Conservation (phyloP, 495 filamentous ascomycete genomes). For the Neurospora tetraspora region DNA sequence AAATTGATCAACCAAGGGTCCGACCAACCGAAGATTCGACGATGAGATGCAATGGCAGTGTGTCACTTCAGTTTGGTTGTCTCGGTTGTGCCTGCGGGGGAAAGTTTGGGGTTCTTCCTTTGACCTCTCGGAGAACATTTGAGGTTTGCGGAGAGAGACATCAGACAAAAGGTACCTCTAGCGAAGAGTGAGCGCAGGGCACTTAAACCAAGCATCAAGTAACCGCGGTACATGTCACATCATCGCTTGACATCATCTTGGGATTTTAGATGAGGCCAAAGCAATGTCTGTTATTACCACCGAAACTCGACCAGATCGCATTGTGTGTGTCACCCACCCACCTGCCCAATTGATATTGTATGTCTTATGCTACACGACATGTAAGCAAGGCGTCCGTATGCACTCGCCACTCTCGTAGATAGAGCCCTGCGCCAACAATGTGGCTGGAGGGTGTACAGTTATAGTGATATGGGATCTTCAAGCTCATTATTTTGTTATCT, state of each 20-base stretch:
- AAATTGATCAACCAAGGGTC: constrained; percentile 18
- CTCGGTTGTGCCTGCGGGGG: neutral
- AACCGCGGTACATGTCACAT: neutral
- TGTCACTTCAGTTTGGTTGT: neutral
- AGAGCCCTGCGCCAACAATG: neutral
- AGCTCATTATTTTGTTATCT: neutral
- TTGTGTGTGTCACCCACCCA: neutral
- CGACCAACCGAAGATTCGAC: neutral
- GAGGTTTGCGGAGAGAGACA: neutral
- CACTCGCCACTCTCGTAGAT: neutral
- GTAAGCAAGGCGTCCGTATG: neutral
- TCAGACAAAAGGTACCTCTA: neutral
- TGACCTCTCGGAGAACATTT: neutral
- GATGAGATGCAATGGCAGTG: neutral
- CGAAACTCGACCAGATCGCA: neutral
- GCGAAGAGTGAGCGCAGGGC: neutral
- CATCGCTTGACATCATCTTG: neutral
- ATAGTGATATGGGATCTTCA: neutral
- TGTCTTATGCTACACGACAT: neutral
- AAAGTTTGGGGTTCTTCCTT: neutral
- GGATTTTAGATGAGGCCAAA: neutral
- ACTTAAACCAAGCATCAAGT: neutral
- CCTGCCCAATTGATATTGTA: neutral
- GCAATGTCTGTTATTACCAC: neutral
- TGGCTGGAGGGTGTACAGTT: neutral